Evolutionary conservation across 345 rosid genomes (phyloP).

Genomic region (Hibiscus syriacus): DNA sequence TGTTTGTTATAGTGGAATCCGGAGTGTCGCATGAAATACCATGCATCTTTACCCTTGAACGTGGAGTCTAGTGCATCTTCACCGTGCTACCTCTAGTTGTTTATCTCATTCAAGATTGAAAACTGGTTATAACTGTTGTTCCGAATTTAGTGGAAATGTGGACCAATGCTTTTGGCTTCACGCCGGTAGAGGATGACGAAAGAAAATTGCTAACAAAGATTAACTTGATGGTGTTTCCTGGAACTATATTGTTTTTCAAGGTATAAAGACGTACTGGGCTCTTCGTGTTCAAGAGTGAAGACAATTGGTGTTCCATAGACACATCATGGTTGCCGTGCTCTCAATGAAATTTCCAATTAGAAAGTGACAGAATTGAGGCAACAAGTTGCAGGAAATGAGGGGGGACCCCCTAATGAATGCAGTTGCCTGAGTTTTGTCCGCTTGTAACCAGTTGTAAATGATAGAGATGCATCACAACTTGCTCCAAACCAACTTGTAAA

Average conservation of each 20-base stretch:
- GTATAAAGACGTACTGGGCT: too few species aligned
- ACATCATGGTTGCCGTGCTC: too few species aligned
- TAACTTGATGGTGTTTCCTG: slow-evolving; percentile 88
- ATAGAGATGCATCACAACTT: neutral
- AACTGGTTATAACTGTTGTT: slow-evolving; percentile 82
- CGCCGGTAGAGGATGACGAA: slow-evolving; percentile 45
- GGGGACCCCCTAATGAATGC: slow-evolving; percentile 1
- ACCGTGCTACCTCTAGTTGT: slow-evolving; percentile 52
- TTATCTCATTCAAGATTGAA: slow-evolving; percentile 68
- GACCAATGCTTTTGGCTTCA: slow-evolving; percentile 77
- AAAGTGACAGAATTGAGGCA: neutral
- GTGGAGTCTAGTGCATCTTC: too few species aligned
- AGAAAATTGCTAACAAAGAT: slow-evolving; percentile 44
- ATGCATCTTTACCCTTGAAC: too few species aligned
- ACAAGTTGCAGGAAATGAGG: slow-evolving; percentile 2
- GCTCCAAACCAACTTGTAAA: neutral
- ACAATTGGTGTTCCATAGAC: too few species aligned
- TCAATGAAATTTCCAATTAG: neutral
- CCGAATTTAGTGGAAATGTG: slow-evolving; percentile 79
- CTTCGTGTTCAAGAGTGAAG: too few species aligned
- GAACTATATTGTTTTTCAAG: slow-evolving; percentile 58
- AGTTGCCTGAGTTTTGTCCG: slow-evolving; percentile 1
- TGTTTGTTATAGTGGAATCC: too few species aligned
- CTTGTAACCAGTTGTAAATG: neutral
- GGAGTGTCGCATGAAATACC: too few species aligned